Base-by-base conservation (phyloP, 257 asterid genomes). In the Verbascum thapsus region DNA sequence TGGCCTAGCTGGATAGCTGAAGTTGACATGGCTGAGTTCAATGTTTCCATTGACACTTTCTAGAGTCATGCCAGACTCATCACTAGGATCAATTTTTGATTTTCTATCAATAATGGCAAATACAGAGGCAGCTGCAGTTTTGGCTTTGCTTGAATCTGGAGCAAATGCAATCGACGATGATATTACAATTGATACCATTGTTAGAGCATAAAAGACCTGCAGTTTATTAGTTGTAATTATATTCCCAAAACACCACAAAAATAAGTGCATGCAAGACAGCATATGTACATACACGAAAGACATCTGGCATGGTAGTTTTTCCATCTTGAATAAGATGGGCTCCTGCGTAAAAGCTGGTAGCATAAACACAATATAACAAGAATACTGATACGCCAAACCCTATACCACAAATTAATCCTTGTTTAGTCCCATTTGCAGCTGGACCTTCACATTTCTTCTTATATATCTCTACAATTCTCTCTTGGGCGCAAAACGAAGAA, bases 401-500 rank as follows among this genome's bases (percentile, higher is more conserved):
- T 10, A 70, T 44, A 19, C 90, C 92, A 64, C 84, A 76, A 42
- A 84, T 23, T 61, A 87, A 17, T 47, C 92, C 92, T 71, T 64
- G 80, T 51, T 63, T 78, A 44, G 68, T 75, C 53, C 83, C 88
- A 26, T 64, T 69, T 72, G 64, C 57, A 38, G 67, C 61, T 2
- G 90, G 83, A 6, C 72, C 94, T 78, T 80, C 78, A 61, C 94
- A 87, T 70, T 78, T 82, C 52, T 50, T 63, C 51, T 65, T 69
- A 72, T 87, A 84, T 53, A 72, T 55, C 48, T 66, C 75, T 74
- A 85, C 40, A 39, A 87, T 79, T 64, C 64, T 82, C 43, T 80
- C 87, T 75, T 87, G 86, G 0, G 92, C 83, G 61, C 92, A 84
- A 59, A 84, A 87, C 5, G 95, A 87, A 65, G 90, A 84, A 15